Conservation (phyloP, 169 alveolate species). For the Cryptosporidium ubiquitum region DNA sequence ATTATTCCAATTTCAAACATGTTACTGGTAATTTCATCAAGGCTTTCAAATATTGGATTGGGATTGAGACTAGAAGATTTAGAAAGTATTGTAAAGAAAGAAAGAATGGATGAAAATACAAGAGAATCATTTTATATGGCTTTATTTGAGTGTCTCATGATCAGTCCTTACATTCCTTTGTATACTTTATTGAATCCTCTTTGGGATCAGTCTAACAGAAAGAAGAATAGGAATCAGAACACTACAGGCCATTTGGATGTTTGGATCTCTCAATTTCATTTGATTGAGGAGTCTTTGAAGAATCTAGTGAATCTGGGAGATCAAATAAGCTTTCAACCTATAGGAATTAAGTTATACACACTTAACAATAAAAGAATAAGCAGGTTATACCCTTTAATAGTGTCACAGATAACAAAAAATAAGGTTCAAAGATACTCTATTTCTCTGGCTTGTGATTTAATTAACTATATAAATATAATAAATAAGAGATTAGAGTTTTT, state of each 20-base stretch:
- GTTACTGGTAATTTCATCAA: constrained; percentile 2
- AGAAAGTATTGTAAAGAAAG: not conserved
- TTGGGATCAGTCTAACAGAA: constrained; percentile 70
- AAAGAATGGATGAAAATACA: not conserved
- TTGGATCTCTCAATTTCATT: constrained; percentile 65
- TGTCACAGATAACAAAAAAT: constrained; percentile 48
- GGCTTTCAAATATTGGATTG: not conserved
- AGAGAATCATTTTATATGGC: constrained; percentile 24
- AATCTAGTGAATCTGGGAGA: constrained; percentile 30
- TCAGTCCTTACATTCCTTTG: constrained; percentile 43
- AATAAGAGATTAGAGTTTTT: constrained; percentile 9
- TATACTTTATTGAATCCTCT: constrained; percentile 57
- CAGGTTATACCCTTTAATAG: constrained; percentile 65
- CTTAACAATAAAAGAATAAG: constrained; percentile 43
- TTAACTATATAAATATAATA: constrained; percentile 32
- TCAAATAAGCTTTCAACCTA: not conserved
- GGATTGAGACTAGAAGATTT: not conserved
- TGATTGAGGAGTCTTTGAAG: constrained; percentile 40
- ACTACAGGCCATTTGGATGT: constrained; percentile 45
- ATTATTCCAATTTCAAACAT: constrained; percentile 16
- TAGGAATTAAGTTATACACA: not conserved
- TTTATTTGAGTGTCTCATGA: constrained; percentile 43
- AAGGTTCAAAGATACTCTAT: constrained; percentile 67
- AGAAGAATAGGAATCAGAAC: not conserved
- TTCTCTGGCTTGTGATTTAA: constrained; percentile 34